phyloP scores from a whole-genome alignment of 2,329 filamentous ascomycete genomes.

The Acarospora socialis region DNA sequence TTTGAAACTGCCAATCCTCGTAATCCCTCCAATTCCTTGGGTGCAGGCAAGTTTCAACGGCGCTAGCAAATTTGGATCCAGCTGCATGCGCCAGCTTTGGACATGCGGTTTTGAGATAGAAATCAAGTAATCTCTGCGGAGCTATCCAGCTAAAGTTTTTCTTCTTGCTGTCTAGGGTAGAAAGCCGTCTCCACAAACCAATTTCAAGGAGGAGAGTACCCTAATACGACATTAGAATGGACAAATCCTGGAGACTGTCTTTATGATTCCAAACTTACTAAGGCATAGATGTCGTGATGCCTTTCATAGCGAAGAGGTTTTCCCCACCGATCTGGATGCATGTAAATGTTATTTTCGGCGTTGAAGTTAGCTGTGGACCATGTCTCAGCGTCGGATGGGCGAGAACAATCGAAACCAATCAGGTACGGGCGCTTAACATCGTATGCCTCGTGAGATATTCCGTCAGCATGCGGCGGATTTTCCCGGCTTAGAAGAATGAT shows the following conservation, averaged over 20 bases:
- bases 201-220: slow-evolving; percentile 2
- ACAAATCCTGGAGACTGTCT: not conserved
- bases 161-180: not conserved
- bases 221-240: not conserved
- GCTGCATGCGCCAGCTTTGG: slow-evolving; percentile 1
- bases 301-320: not conserved
- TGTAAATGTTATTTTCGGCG: slow-evolving; percentile 3
- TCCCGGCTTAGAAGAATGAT: slow-evolving; percentile 2
- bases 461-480: too few relatives aligned
- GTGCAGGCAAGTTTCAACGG: slow-evolving; percentile 1
- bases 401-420: slow-evolving; percentile 4
- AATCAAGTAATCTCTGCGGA: too few relatives aligned
- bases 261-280: slow-evolving; percentile 2
- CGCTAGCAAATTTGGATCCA: not conserved
- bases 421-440: slow-evolving; percentile 4
- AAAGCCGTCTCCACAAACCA: slow-evolving; percentile 3
- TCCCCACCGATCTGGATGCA: slow-evolving; percentile 3
- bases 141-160: slow-evolving; percentile 1
- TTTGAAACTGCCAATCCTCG: slow-evolving; percentile 4
- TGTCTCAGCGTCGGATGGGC: slow-evolving; percentile 2
- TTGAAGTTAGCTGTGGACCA: slow-evolving; percentile 1
- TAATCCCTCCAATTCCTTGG: slow-evolving; percentile 1
- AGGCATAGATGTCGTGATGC: slow-evolving; percentile 5
- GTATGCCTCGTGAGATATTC: too few relatives aligned
- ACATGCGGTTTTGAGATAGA: too few relatives aligned